These are phyloP conservation scores for Euclidium syriacum DNA, from an alignment of 345 rosid species.

Conservation along the genomic window DNA sequence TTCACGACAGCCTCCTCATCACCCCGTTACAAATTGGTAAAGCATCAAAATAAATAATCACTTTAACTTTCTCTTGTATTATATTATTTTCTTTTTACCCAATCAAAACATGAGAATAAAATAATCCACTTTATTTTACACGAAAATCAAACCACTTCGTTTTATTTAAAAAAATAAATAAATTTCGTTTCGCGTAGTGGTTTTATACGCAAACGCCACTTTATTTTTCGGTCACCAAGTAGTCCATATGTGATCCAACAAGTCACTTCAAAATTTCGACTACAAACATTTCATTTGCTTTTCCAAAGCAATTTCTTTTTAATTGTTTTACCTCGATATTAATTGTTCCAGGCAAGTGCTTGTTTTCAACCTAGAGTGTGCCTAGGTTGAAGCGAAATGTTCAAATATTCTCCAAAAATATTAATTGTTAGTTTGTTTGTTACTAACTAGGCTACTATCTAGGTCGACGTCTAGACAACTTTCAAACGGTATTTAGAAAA, in stretches of 20 bases:
- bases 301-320: background rate
- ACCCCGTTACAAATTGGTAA: constrained; percentile 84
- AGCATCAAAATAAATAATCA: background rate
- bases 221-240: background rate
- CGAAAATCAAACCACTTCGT: background rate
- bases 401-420: no score
- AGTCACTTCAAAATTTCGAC: background rate
- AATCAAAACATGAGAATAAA: background rate
- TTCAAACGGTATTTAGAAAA: background rate
- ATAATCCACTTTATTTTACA: background rate
- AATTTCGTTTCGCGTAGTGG: background rate
- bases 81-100: background rate
- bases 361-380: no score
- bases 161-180: background rate
- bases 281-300: background rate
- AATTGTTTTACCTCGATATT: no score
- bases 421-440: no score
- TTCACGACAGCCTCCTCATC: constrained; percentile 66
- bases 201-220: constrained; percentile 6
- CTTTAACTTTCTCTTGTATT: background rate
- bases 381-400: no score
- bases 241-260: background rate
- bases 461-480: background rate
- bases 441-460: no score
- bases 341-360: no score